Evolutionary conservation across 2,329 filamentous ascomycete genomes (phyloP), one percentile per base, ranked within the genome.

Genomic region (Xylariaceae sp.): DNA sequence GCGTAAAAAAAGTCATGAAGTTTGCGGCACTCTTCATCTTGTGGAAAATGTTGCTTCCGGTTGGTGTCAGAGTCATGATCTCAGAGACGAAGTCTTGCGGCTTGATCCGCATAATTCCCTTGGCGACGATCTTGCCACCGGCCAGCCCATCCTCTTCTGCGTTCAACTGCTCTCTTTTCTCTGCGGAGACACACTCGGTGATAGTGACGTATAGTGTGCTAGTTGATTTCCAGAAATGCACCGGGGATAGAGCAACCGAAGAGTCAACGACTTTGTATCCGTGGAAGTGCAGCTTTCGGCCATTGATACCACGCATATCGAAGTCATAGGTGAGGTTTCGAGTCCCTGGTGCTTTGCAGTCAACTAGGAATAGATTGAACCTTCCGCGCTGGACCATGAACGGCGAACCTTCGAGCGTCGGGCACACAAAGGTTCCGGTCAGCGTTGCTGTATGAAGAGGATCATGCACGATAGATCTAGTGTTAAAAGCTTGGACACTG

Each of bases 211-310:
- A 86, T 0, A 87, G 72, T 0, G 82, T 86, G 17, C 77, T 83
- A 1, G 82, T 84, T 2, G 83, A 79, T 45, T 72, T 73, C 84
- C 83, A 87, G 53, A 87, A 81, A 55, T 78, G 73, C 39, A 71
- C 59, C 1, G 79, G 76, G 2, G 77, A 76, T 33, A 86, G 71
- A 2, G 82, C 80, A 0, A 82, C 79, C 0, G 79, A 80, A 3
- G 83, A 78, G 64, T 86, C 79, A 40, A 87, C 75, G 2, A 81
- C 73, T 66, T 87, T 87, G 68, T 79, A 82, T 0, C 83, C 84
- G 54, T 83, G 75, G 62, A 88, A 82, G 52, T 80, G 78, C 42
- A 83, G 75, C 44, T 69, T 71, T 42, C 73, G 69, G 13, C 79
- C 80, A 53, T 80, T 70, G 4, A 77, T 72, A 5, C 80, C 79